Evolutionary conservation across 2,329 filamentous ascomycete species (phyloP).

Genomic region (Teratosphaeria gauchensis): DNA sequence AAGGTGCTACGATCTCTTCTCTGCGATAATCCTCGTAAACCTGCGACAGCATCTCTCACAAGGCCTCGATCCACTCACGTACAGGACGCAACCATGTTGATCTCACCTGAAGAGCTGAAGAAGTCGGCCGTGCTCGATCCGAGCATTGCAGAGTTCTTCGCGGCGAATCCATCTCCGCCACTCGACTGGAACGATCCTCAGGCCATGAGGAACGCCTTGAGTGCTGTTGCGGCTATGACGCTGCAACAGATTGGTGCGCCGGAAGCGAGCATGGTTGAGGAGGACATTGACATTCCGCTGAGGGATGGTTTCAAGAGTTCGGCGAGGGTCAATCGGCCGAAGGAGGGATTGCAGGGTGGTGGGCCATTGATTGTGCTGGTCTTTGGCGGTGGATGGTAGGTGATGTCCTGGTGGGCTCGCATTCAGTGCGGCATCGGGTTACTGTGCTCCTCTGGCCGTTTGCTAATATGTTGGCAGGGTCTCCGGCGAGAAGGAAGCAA

Average conservation of each 20-base stretch:
- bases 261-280: conserved; percentile 13
- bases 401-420: background rate
- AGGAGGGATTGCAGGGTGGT: conserved; percentile 3
- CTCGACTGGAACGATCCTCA: conserved; percentile 4
- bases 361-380: conserved; percentile 18
- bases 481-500: conserved; percentile 17
- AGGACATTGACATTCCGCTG: conserved; percentile 30
- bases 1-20: background rate
- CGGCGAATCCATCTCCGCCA: conserved; percentile 3
- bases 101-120: conserved; percentile 2
- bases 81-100: conserved; percentile 1
- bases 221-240: background rate
- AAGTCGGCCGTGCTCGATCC: conserved; percentile 4
- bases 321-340: conserved; percentile 25
- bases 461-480: conserved; percentile 11
- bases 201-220: background rate
- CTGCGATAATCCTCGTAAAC: background rate
- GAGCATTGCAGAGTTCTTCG: conserved; percentile 4
- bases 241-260: conserved; percentile 9
- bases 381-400: conserved; percentile 20
- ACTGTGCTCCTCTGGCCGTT: background rate
- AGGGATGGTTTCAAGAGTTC: conserved; percentile 26
- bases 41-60: background rate
- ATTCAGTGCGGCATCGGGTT: background rate
- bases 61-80: background rate